Evolutionary conservation across 73 alveolate species (phyloP).

Genomic region (Symbiodinium natans): DNA sequence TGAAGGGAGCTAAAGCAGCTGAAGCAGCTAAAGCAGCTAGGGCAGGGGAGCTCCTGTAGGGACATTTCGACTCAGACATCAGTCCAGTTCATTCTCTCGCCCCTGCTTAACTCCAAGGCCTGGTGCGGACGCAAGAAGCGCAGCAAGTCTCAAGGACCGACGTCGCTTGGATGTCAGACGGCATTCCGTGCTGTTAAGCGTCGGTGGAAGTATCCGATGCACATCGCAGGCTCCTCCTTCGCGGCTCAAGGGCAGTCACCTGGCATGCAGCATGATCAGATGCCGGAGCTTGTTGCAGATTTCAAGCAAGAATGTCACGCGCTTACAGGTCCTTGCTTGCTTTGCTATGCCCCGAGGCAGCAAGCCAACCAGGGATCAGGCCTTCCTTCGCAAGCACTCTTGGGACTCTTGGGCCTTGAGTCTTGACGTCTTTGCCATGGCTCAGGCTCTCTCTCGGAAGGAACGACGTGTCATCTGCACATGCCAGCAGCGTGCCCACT

Average conservation of each 20-base stretch:
- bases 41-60: too few relatives aligned
- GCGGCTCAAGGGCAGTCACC: neutral
- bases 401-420: too few relatives aligned
- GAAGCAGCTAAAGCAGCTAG: too few relatives aligned
- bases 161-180: neutral
- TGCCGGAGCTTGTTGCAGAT: too few relatives aligned
- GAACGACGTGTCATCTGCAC: constrained; percentile 82
- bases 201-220: neutral
- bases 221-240: neutral
- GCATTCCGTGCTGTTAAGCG: too few relatives aligned
- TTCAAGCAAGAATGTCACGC: too few relatives aligned
- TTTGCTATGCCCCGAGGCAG: neutral
- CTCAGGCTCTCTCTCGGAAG: constrained; percentile 81
- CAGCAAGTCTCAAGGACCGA: constrained; percentile 80
- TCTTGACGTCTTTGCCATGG: too few relatives aligned
- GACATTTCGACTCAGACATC: too few relatives aligned
- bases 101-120: constrained; percentile 32
- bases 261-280: neutral
- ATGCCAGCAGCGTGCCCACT: constrained; percentile 76
- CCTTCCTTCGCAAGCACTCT: neutral
- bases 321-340: neutral
- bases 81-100: too few relatives aligned
- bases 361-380: neutral
- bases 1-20: too few relatives aligned
- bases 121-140: constrained; percentile 94